Conservation (phyloP, 768 basidiomycete genomes). For the Postia placenta region DNA sequence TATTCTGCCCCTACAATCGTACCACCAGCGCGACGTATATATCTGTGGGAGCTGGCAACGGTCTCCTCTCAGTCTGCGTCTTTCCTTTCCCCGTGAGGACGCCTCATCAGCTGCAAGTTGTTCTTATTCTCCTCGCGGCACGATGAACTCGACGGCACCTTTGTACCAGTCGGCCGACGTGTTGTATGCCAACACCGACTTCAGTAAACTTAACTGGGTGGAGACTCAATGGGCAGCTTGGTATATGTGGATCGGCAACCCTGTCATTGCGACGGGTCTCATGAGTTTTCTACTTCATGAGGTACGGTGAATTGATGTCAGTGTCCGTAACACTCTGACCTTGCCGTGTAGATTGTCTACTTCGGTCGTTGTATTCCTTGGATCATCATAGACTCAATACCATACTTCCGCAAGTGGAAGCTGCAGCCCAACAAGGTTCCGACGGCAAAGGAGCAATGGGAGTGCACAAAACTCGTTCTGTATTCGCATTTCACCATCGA, state of each 20-base stretch:
- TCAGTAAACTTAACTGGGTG: slow-evolving; percentile 55
- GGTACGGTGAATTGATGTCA: slow-evolving; percentile 39
- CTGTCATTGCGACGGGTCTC: slow-evolving; percentile 87
- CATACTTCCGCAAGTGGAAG: slow-evolving; percentile 93
- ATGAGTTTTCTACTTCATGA: slow-evolving; percentile 93
- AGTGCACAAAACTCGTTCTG: slow-evolving; percentile 90
- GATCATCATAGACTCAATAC: slow-evolving; percentile 92
- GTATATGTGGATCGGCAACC: slow-evolving; percentile 86
- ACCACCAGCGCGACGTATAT: slow-evolving; percentile 1
- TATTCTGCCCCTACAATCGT: not conserved
- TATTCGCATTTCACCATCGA: slow-evolving; percentile 96
- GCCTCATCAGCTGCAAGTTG: not conserved
- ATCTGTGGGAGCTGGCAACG: not conserved
- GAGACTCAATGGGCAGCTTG: slow-evolving; percentile 82
- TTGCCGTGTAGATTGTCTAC: slow-evolving; percentile 69
- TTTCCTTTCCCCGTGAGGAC: not conserved
- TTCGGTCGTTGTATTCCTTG: slow-evolving; percentile 94
- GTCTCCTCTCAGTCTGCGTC: not conserved
- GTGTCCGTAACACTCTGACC: not conserved
- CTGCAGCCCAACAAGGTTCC: slow-evolving; percentile 85
- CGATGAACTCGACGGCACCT: slow-evolving; percentile 20
- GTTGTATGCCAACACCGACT: slow-evolving; percentile 55
- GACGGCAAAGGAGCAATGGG: slow-evolving; percentile 81
- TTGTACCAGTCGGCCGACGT: slow-evolving; percentile 26
- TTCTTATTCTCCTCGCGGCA: not conserved